Evolutionary conservation across 78 protist species (phyloP).

Genomic region (Carpediemonas membranifera): DNA sequence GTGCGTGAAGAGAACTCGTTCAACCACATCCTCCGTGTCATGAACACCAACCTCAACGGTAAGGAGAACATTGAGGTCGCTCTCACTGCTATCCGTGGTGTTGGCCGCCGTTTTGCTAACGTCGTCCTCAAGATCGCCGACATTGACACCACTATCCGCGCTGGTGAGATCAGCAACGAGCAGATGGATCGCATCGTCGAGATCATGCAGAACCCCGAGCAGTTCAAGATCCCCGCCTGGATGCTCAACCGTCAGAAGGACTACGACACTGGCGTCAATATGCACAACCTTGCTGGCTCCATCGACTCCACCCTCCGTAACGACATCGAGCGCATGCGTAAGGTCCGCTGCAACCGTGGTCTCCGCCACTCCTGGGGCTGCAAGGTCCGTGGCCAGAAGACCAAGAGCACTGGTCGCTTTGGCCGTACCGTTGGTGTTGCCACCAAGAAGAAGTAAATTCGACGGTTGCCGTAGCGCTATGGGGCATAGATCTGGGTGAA

Average conservation of each 20-base stretch:
- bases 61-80: conserved; percentile 72
- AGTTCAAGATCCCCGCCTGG: conserved; percentile 97
- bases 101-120: conserved; percentile 91
- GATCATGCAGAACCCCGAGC: conserved; percentile 86
- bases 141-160: conserved; percentile 58
- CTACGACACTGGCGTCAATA: conserved; percentile 70
- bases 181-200: conserved; percentile 82
- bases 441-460: conserved; percentile 51
- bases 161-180: conserved; percentile 88
- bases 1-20: conserved; percentile 50
- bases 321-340: conserved; percentile 90
- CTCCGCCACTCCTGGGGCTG: conserved; percentile 91
- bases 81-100: conserved; percentile 84
- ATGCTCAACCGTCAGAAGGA: conserved; percentile 91
- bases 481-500: too few species aligned
- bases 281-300: conserved; percentile 67
- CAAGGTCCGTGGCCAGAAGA: conserved; percentile 99
- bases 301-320: conserved; percentile 85
- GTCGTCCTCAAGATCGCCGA: conserved; percentile 90
- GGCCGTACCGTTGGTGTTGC: conserved; percentile 74
- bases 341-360: conserved; percentile 91
- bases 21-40: conserved; percentile 90
- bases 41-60: conserved; percentile 95
- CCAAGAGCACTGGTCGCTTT: conserved; percentile 93
- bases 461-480: too few species aligned